Conservation (phyloP, 495 filamentous ascomycete species). For the Aspergillus hancockii region DNA sequence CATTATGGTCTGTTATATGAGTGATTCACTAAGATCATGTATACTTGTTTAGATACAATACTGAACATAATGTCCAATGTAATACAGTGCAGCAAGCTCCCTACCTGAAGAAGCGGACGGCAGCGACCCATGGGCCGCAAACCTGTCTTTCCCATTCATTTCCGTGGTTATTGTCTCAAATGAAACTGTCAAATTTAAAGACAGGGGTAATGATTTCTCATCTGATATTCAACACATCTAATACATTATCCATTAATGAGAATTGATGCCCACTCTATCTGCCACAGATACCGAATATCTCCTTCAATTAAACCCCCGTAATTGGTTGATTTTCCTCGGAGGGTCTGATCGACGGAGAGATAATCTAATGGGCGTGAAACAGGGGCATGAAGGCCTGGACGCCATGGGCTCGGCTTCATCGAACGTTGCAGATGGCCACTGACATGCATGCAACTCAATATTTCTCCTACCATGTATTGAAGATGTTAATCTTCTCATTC, state of each 20-base stretch:
- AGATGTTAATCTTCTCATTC: too few species aligned
- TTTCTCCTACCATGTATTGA: background rate
- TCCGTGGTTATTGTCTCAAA: background rate
- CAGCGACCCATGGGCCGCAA: background rate
- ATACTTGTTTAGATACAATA: too few species aligned
- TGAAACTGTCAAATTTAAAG: background rate
- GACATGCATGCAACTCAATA: conserved; percentile 5
- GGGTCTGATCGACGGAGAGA: background rate
- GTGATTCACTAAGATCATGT: too few species aligned
- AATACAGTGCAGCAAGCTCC: too few species aligned
- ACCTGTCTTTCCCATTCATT: background rate
- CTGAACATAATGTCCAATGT: too few species aligned
- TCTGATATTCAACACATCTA: background rate
- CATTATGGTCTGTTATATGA: too few species aligned
- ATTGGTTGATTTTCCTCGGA: background rate
- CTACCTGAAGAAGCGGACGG: background rate
- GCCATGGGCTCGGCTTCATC: background rate
- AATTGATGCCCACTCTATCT: background rate
- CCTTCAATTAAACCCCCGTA: background rate
- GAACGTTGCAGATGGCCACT: background rate
- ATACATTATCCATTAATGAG: background rate
- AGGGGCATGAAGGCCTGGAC: background rate
- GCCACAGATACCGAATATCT: background rate
- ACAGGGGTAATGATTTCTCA: background rate
- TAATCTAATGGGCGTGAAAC: conserved; percentile 3